phyloP scores from a whole-genome alignment of 257 asterid species.

The Solanum microdontum region DNA sequence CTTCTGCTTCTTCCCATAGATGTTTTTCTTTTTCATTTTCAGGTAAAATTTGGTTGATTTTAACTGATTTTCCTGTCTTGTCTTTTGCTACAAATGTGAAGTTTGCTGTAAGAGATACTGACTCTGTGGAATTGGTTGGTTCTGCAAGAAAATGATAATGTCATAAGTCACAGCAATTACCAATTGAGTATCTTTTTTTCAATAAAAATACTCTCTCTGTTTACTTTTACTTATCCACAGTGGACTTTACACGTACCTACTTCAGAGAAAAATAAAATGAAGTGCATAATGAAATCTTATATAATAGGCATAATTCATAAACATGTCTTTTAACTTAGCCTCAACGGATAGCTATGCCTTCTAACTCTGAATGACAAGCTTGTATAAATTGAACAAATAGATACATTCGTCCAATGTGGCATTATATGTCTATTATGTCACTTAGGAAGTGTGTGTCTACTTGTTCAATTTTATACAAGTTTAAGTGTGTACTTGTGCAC shows the following conservation, averaged over 20 bases:
- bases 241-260: not conserved
- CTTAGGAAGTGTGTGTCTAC: no score
- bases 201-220: not conserved
- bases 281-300: no score
- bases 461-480: no score
- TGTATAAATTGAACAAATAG: no score
- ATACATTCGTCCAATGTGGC: no score
- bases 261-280: no score
- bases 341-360: accelerated
- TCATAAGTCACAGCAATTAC: not conserved
- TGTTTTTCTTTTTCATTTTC: constrained; percentile 50
- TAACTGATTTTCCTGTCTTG: constrained; percentile 63
- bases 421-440: no score
- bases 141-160: constrained; percentile 23
- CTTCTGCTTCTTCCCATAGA: constrained; percentile 70
- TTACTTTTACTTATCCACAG: not conserved
- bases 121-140: constrained; percentile 16
- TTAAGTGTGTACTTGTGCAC: no score
- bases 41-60: constrained; percentile 58
- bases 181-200: not conserved
- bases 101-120: constrained; percentile 74
- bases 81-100: constrained; percentile 93
- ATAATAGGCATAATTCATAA: no score
- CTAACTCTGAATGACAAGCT: no score
- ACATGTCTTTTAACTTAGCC: no score